Conservation (phyloP, 2,329 filamentous ascomycete genomes). For the Juglanconis sp. region DNA sequence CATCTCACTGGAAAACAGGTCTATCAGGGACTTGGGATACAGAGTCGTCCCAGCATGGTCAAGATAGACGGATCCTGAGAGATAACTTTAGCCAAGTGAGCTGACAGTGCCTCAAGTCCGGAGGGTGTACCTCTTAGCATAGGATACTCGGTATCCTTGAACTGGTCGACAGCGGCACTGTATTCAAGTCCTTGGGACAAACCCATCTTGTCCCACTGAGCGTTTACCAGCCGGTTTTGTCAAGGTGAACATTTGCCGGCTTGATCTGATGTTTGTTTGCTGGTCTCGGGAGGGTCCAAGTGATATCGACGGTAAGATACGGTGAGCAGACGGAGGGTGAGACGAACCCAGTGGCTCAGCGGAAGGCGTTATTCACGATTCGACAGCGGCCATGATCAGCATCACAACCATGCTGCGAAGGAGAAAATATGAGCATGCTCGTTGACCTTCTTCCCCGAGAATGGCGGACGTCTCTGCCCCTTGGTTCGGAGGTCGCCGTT, state of each 20-base stretch:
- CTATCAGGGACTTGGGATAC: conserved; percentile 76
- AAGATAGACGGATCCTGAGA: conserved; percentile 72
- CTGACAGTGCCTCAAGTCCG: conserved; percentile 9
- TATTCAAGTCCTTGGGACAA: conserved; percentile 38
- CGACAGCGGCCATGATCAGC: background rate
- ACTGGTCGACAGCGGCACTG: conserved; percentile 54
- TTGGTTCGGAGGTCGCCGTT: background rate
- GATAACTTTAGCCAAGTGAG: conserved; percentile 13
- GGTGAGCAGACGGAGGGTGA: background rate
- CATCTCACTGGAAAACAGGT: conserved; percentile 76
- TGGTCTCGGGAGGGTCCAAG: background rate
- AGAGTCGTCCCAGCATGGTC: conserved; percentile 95
- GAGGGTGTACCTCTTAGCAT: conserved; percentile 59
- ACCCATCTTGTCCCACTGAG: conserved; percentile 14
- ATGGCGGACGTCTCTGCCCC: background rate
- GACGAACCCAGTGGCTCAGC: background rate
- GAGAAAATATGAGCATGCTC: background rate
- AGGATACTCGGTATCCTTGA: conserved; percentile 62
- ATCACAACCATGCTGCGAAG: background rate
- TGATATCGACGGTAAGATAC: background rate
- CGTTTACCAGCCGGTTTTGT: background rate
- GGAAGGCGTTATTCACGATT: background rate
- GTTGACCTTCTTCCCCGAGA: background rate
- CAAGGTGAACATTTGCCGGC: conserved; percentile 1
- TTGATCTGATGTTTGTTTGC: background rate